Evolutionary conservation across 2,329 filamentous ascomycete genomes (phyloP).

Genomic region (Microsporum audouinii): DNA sequence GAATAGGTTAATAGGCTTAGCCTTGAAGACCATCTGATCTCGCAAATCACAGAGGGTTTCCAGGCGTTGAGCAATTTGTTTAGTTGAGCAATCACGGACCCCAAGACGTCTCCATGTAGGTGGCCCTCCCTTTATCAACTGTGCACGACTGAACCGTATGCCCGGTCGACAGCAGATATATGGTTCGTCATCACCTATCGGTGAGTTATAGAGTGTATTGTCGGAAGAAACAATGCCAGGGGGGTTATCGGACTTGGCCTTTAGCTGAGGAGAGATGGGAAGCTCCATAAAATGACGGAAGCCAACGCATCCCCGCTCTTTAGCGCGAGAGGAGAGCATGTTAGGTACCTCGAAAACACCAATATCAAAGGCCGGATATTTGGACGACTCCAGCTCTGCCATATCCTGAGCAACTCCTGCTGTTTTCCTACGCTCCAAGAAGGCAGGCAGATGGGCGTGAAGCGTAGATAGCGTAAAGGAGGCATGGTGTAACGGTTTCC

Average conservation of each 20-base stretch:
- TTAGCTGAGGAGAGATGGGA: slow-evolving; percentile 24
- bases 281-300: slow-evolving; percentile 39
- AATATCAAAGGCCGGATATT: slow-evolving; percentile 33
- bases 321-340: slow-evolving; percentile 37
- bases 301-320: slow-evolving; percentile 37
- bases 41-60: slow-evolving; percentile 26
- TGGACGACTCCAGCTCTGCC: slow-evolving; percentile 16
- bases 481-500: slow-evolving; percentile 29
- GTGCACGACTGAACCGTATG: slow-evolving; percentile 26
- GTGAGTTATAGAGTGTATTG: slow-evolving; percentile 16
- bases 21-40: slow-evolving; percentile 23
- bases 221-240: slow-evolving; percentile 14
- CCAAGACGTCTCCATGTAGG: slow-evolving; percentile 33
- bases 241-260: slow-evolving; percentile 15
- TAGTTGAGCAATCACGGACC: slow-evolving; percentile 28
- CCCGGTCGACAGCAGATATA: slow-evolving; percentile 29
- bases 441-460: slow-evolving; percentile 35
- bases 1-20: slow-evolving; percentile 25
- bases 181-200: slow-evolving; percentile 17
- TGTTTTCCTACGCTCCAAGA: slow-evolving; percentile 23
- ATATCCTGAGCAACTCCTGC: slow-evolving; percentile 15
- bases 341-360: slow-evolving; percentile 39
- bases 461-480: slow-evolving; percentile 34
- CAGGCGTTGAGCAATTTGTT: slow-evolving; percentile 26
- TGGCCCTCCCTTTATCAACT: slow-evolving; percentile 29